phyloP scores from a whole-genome alignment of 164 flowering plant genomes.

The Amborella trichopoda region DNA sequence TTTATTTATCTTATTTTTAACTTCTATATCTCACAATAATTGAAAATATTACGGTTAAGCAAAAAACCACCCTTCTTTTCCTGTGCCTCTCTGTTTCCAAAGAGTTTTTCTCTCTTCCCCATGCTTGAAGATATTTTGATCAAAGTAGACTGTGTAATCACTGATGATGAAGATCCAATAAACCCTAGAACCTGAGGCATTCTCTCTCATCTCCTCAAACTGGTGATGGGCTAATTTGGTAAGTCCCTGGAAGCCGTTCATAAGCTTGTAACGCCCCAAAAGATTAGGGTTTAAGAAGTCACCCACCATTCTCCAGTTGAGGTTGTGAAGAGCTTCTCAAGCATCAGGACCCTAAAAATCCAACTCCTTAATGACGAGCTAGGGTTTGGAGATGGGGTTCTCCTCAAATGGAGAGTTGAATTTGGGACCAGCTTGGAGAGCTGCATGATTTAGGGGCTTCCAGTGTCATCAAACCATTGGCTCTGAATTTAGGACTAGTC shows the following conservation, averaged over 20 bases:
- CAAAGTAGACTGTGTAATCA: neutral
- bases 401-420: neutral
- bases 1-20: too few species aligned
- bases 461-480: neutral
- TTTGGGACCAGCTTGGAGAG: neutral
- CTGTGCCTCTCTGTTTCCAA: too few species aligned
- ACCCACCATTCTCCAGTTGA: neutral
- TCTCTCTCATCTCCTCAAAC: neutral
- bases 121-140: neutral
- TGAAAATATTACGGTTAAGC: too few species aligned
- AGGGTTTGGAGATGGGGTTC: neutral
- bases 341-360: neutral
- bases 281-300: neutral
- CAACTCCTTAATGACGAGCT: neutral
- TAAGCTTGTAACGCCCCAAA: neutral
- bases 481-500: neutral
- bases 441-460: neutral
- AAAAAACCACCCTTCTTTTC: too few species aligned
- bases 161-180: neutral
- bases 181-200: neutral
- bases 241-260: neutral
- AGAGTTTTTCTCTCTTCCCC: neutral
- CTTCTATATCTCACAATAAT: too few species aligned
- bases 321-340: neutral
- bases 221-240: neutral